Base-by-base conservation (phyloP, 2,329 filamentous ascomycete genomes). In the Ophiostoma himal-ulmi region DNA sequence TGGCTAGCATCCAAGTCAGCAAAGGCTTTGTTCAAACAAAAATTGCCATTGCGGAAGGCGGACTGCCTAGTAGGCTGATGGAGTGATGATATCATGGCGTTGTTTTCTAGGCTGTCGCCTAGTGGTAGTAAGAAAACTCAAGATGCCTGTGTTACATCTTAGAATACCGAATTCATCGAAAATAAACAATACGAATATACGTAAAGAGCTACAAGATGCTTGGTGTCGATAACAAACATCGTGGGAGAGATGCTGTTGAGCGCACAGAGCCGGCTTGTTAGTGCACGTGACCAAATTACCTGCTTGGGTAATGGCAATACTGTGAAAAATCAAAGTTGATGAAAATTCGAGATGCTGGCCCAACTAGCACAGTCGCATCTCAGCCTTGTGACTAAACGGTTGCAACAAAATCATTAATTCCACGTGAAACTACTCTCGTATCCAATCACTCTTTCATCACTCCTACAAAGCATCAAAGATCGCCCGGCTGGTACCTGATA, bases 251-350 rank as follows among this genome's bases (percentile, higher is more conserved):
- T 48, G 17, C 6, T 48, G 17, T 11, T 48, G 44, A 7, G 17
- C 41, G 30, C 30, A 2, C 30, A 30, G 30, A 44, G 44, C 20
- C 17, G 17, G 44, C 36, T 22, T 65, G 36, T 65, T 41, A 65
- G 36, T 41, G 62, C 69, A 70, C 69, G 69, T 70, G 69, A 70
- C 14, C 52, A 2, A 36, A 48, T 30, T 36, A n/a, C 30, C 52
- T 11, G 26, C 30, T 62, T 64, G n/a, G 52, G 52, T 10, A 22
- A 26, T 64, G 5, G 30, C 7, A 17, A 5, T 34, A n/a, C 14
- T 52, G n/a, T 39, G n/a, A 69, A 67, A 44, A 48, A 36, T 68
- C 30, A 65, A 44, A 34, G 14, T 37, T 44, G 30, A 48, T 6
- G 37, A 69, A 71, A 70, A 68, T 22, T 65, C 37, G 52, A 57